Percentiles rank a stretch among this genome's conserved stretches.
phyloP scores from a whole-genome alignment of 1,284 basidiomycete genomes.

The Tilletia horrida region DNA sequence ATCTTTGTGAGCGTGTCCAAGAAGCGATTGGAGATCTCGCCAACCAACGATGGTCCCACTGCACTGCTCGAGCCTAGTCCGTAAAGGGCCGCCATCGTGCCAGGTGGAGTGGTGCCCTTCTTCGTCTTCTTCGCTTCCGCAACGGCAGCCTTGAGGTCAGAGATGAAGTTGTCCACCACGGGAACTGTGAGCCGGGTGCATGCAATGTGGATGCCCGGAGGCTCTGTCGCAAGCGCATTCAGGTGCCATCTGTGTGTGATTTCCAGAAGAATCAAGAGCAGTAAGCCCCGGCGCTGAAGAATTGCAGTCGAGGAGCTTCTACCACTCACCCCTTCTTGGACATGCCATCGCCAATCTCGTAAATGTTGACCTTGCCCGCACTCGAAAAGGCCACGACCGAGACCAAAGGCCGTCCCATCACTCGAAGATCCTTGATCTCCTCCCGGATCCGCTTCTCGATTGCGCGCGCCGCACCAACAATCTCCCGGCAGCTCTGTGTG shows the following conservation, averaged over 20 bases:
- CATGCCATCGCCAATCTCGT: slow-evolving; percentile 89
- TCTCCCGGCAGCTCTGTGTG: slow-evolving; percentile 76
- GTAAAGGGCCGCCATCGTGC: slow-evolving; percentile 49
- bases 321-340: slow-evolving; percentile 59
- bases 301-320: not conserved
- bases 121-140: slow-evolving; percentile 22
- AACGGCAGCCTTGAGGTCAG: slow-evolving; percentile 75
- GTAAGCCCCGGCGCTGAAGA: not conserved
- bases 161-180: slow-evolving; percentile 72
- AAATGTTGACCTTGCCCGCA: slow-evolving; percentile 62
- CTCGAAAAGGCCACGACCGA: slow-evolving; percentile 86
- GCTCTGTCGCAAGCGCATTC: slow-evolving; percentile 71
- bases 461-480: slow-evolving; percentile 70
- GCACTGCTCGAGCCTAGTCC: slow-evolving; percentile 82
- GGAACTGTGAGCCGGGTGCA: slow-evolving; percentile 79
- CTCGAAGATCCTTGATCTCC: slow-evolving; percentile 70
- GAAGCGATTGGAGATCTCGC: slow-evolving; percentile 67
- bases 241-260: slow-evolving; percentile 66
- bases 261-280: not conserved
- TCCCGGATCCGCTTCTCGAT: slow-evolving; percentile 67
- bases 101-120: slow-evolving; percentile 27
- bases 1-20: slow-evolving; percentile 41
- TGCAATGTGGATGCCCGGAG: slow-evolving; percentile 85
- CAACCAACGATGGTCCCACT: slow-evolving; percentile 82
- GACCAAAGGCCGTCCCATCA: slow-evolving; percentile 83